Evolutionary conservation across 495 filamentous ascomycete species (phyloP), one percentile per base, ranked within the genome.

Genomic region (Penicillium herquei): DNA sequence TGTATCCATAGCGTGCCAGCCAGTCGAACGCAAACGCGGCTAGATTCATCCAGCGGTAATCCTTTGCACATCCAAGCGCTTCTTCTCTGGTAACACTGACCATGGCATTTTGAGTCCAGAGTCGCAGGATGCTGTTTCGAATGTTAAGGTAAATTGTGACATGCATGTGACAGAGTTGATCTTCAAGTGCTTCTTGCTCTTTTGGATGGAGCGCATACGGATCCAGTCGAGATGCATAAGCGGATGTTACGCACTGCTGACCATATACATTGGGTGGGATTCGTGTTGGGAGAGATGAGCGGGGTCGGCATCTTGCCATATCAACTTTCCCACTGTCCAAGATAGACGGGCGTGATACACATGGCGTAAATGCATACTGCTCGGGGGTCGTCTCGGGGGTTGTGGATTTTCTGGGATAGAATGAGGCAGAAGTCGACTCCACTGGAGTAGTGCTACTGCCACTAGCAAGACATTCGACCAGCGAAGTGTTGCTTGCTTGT

Each of bases 131-230:
- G 4, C 92, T 91, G 70, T 99, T 99, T 54, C 94, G 81, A 55
- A 99, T 96, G 70, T 96, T 97, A 32, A 99, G 73, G 69, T 98
- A 99, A n/a, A 88, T 87, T 9, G 94, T 96, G 51, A 98, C 91
- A 64, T 99, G 93, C 33, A 86, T 77, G 61, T 90, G 86, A 66
- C 86, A 95, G 54, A 99, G 84, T 68, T 94, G 84, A 37, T 89
- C 77, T 53, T 88, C 82, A 17, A 99, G 73, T 47, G 91, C 81
- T 56, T 81, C 68, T 67, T 96, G 92, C 66, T 99, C 94, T 52
- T 87, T 84, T n/a, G 78, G 78, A 71, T 97, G 92, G 13, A 99
- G 74, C 13, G 88, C 83, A 71, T 92, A 96, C 6, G 95, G 94
- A 58, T 93, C 91, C 4, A 99, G 79, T 47, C 94, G 82, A 45